phyloP scores from a whole-genome alignment of 495 filamentous ascomycete species.

The Aspergillus carlsbadensis region DNA sequence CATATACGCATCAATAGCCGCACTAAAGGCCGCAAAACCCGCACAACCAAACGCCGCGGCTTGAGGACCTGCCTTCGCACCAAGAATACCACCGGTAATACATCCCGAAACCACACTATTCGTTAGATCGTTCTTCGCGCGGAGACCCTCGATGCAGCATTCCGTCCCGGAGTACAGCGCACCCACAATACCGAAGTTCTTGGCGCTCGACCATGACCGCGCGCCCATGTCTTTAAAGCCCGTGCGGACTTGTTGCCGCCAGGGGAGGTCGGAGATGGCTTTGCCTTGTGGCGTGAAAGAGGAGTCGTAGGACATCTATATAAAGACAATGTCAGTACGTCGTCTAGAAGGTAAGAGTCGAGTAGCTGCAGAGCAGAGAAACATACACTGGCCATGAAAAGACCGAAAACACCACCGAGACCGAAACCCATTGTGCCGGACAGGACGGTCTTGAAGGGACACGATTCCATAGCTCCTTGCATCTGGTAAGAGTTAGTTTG shows the following conservation, averaged over 20 bases:
- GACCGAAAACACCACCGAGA: conserved; percentile 85
- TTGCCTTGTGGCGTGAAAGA: conserved; percentile 63
- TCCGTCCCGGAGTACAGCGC: conserved; percentile 90
- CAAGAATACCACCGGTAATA: conserved; percentile 85
- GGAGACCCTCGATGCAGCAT: conserved; percentile 86
- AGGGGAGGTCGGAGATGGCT: conserved; percentile 68
- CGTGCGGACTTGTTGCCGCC: conserved; percentile 72
- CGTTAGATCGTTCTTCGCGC: conserved; percentile 89
- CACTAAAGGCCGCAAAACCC: conserved; percentile 93
- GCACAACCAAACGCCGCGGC: conserved; percentile 87
- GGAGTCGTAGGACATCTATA: conserved; percentile 88
- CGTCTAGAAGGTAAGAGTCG: neutral
- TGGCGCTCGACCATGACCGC: conserved; percentile 79
- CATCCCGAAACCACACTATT: conserved; percentile 90
- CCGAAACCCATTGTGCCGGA: conserved; percentile 86
- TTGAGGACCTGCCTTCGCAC: conserved; percentile 81
- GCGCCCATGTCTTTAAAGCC: conserved; percentile 94
- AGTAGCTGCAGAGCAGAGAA: conserved; percentile 9
- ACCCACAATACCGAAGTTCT: conserved; percentile 92
- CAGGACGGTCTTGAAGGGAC: conserved; percentile 77
- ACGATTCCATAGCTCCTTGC: conserved; percentile 82
- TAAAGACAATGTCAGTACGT: neutral
- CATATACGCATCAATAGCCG: conserved; percentile 93
- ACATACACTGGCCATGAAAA: conserved; percentile 91
- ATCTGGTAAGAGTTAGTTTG: conserved; percentile 50